Conservation (phyloP, 768 basidiomycete species). For the Russula sp. region DNA sequence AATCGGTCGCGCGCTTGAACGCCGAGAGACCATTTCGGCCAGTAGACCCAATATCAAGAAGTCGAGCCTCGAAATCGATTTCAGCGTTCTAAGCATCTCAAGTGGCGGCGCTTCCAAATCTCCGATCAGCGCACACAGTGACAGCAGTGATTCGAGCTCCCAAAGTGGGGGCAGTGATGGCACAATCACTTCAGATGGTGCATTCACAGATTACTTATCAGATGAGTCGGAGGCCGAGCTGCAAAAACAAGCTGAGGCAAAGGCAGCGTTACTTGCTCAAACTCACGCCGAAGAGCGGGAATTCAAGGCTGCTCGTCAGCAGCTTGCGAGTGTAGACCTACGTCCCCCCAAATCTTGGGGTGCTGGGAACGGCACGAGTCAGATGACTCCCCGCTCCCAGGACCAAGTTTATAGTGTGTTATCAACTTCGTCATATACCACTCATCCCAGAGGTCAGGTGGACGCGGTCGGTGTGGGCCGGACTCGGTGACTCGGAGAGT, state of each 20-base stretch:
- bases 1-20: constrained; percentile 18
- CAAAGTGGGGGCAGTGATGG: constrained; percentile 51
- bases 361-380: constrained; percentile 26
- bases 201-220: constrained; percentile 86
- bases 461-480: constrained; percentile 20
- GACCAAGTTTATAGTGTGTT: constrained; percentile 13
- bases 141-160: constrained; percentile 46
- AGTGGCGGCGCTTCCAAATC: constrained; percentile 23
- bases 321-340: constrained; percentile 65
- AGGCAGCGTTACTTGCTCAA: constrained; percentile 71
- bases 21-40: constrained; percentile 21
- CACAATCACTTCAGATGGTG: constrained; percentile 79
- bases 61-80: constrained; percentile 32
- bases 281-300: constrained; percentile 74
- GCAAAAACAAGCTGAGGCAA: constrained; percentile 77
- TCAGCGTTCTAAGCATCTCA: constrained; percentile 34
- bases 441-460: constrained; percentile 21
- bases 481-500: constrained; percentile 3
- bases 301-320: constrained; percentile 73
- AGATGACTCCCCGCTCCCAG: constrained; percentile 18
- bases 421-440: constrained; percentile 12
- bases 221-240: constrained; percentile 88
- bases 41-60: constrained; percentile 17
- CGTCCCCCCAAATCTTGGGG: constrained; percentile 75
- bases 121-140: constrained; percentile 43